Percentiles rank a stretch among this genome's conserved stretches.
phyloP scores from a whole-genome alignment of 116 monocot genomes.

The Posidonia oceanica region DNA sequence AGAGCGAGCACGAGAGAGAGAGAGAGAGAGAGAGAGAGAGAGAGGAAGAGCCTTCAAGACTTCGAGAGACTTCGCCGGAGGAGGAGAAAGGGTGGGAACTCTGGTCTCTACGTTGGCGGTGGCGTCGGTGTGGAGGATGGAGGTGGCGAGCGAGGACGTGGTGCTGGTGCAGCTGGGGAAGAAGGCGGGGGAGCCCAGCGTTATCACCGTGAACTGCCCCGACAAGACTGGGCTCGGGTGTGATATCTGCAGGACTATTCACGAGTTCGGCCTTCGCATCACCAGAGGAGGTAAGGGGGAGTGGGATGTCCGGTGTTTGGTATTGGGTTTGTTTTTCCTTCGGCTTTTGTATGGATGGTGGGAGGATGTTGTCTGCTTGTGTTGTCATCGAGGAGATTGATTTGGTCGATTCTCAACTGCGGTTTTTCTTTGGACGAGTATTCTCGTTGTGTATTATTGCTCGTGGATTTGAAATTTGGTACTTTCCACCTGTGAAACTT shows the following conservation, averaged over 20 bases:
- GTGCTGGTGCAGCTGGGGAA: slow-evolving; percentile 49
- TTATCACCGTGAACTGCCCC: slow-evolving; percentile 72
- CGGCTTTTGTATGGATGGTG: no score
- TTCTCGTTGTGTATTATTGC: no score
- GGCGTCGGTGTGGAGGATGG: slow-evolving; percentile 22
- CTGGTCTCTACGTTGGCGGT: not conserved
- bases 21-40: not conserved
- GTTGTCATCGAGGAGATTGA: no score
- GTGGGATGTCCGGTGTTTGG: not conserved
- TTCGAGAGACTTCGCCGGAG: not conserved
- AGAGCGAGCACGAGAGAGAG: no score
- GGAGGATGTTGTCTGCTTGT: no score
- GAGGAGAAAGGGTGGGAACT: not conserved
- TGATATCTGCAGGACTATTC: slow-evolving; percentile 60
- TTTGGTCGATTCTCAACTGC: not conserved
- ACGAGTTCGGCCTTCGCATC: slow-evolving; percentile 67
- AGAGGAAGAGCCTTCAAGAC: not conserved
- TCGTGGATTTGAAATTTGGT: not conserved
- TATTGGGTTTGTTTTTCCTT: not conserved
- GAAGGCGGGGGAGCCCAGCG: slow-evolving; percentile 33
- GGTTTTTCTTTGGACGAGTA: not conserved
- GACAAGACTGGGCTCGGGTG: slow-evolving; percentile 64
- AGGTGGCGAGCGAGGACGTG: slow-evolving; percentile 38
- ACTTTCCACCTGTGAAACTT: not conserved
- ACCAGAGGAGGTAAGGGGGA: slow-evolving; percentile 33